phyloP scores from a whole-genome alignment of 2,329 filamentous ascomycete genomes.

The Fusarium chlamydosporum region DNA sequence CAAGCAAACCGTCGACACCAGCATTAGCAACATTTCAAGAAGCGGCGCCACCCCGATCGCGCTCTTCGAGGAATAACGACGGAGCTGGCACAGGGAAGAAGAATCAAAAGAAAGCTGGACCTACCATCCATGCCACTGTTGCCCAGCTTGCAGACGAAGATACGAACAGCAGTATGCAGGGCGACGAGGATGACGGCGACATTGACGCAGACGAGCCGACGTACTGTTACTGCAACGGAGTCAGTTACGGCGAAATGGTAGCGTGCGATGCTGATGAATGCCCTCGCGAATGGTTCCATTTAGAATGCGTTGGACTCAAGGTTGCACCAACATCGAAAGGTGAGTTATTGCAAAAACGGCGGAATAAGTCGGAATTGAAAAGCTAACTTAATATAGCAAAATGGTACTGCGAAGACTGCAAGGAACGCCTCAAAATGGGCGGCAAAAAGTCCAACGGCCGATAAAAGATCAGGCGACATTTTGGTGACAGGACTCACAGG shows the following conservation, averaged over 20 bases:
- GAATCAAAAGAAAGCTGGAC: constrained; percentile 70
- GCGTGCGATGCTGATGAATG: constrained; percentile 82
- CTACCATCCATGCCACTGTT: constrained; percentile 58
- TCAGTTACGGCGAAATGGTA: constrained; percentile 88
- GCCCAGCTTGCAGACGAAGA: constrained; percentile 59
- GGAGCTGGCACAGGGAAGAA: constrained; percentile 64
- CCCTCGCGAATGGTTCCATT: constrained; percentile 84
- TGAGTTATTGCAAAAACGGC: constrained; percentile 61
- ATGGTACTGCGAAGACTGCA: constrained; percentile 87
- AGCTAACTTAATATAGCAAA: constrained; percentile 69
- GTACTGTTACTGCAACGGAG: constrained; percentile 84
- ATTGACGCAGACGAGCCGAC: constrained; percentile 79
- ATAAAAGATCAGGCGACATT: constrained; percentile 50
- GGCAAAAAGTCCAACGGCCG: constrained; percentile 67
- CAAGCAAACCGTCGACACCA: constrained; percentile 77
- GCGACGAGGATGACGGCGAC: constrained; percentile 65
- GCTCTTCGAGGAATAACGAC: constrained; percentile 66
- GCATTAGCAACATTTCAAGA: constrained; percentile 73
- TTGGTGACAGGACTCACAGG: constrained; percentile 23
- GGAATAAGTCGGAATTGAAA: neutral
- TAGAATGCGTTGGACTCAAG: constrained; percentile 84
- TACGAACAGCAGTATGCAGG: constrained; percentile 59
- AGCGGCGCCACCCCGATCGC: constrained; percentile 66
- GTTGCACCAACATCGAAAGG: constrained; percentile 82
- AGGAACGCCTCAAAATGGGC: constrained; percentile 71